Evolutionary conservation across 129 eudicot genomes (phyloP).

Genomic region (Saussurea involucrata): DNA sequence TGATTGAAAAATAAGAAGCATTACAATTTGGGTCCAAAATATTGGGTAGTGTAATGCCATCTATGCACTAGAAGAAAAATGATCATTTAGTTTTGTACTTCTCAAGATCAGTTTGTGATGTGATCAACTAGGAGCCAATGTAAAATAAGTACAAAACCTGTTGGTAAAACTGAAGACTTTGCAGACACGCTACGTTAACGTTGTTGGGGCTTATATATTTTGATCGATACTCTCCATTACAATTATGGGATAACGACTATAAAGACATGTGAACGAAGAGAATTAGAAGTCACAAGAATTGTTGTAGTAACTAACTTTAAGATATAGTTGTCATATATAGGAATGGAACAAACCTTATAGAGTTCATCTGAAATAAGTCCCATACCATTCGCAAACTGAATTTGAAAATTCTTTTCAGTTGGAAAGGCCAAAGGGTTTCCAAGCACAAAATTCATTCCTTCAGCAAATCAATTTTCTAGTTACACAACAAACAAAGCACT

Average conservation of each 20-base stretch:
- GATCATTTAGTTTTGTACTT: no score
- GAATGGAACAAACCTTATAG: constrained; percentile 22
- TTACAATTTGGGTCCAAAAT: constrained; percentile 29
- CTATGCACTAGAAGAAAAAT: background rate
- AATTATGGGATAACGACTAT: constrained; percentile 28
- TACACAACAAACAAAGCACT: background rate
- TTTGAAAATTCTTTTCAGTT: background rate
- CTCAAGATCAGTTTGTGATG: no score
- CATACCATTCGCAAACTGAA: constrained; percentile 38
- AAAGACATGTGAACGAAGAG: background rate
- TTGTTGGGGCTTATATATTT: background rate
- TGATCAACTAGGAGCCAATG: background rate
- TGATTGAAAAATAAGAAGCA: background rate
- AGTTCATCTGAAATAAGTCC: constrained; percentile 47
- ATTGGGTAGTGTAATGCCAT: background rate
- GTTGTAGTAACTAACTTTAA: background rate
- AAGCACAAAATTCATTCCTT: background rate
- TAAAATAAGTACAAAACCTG: constrained; percentile 10
- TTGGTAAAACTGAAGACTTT: background rate
- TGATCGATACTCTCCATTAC: constrained; percentile 21
- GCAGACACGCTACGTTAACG: constrained; percentile 14
- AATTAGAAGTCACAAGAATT: background rate
- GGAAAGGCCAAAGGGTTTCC: constrained; percentile 37
- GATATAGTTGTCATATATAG: background rate
- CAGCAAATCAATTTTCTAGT: background rate